Base-by-base conservation (phyloP, 2,329 filamentous ascomycete species). In the Pseudopyricularia javanii region DNA sequence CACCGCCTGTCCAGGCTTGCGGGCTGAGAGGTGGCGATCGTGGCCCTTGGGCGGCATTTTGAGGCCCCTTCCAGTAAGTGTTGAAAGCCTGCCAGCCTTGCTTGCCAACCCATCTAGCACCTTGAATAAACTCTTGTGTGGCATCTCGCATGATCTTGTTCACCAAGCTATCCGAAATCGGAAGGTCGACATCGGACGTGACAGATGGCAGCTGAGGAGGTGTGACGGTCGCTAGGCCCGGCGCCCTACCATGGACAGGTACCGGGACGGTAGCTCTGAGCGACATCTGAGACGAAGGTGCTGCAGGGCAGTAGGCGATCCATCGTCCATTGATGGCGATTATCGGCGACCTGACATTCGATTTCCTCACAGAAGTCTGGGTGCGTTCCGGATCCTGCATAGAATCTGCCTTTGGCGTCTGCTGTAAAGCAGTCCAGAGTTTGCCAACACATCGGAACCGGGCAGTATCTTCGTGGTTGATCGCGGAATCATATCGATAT, bases 341-440 rank as follows among this genome's bases (percentile, higher is more conserved):
- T 22, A 91, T 78, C 1, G 88, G 83, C 32, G 76, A 76, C 52
- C 83, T 82, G 26, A 69, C 65, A 55, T 65, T 70, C 56, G 73
- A 64, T 35, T 72, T 69, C 32, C 70, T 65, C 47, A 66, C 56
- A 1, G 68, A 60, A 22, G 62, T 64, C 26, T 68, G 63, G 35
- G 65, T 66, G 54, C 69, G 68, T 55, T 75, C 73, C 15, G 64
- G 59, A 55, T 80, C 77, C 54, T 75, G 70, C 20, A 34, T n/a
- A 33, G 28, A 64, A 30, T 78, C 74, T 24, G 70, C 70, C 54
- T 74, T 74, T 17, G 71, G 67, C 30, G 71, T 70, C 58, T 82
- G 78, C 62, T 93, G 88, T 28, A 95, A 73, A 47, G 83, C 84
- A 1, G 93, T 96, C 93, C 93, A 98, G 17, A 94, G 71, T 69